A percentile compares a stretch with the other conserved stretches of the same genome.
Evolutionary conservation across 768 basidiomycete species (phyloP).

Genomic region (Rhodotorula taiwanensis): DNA sequence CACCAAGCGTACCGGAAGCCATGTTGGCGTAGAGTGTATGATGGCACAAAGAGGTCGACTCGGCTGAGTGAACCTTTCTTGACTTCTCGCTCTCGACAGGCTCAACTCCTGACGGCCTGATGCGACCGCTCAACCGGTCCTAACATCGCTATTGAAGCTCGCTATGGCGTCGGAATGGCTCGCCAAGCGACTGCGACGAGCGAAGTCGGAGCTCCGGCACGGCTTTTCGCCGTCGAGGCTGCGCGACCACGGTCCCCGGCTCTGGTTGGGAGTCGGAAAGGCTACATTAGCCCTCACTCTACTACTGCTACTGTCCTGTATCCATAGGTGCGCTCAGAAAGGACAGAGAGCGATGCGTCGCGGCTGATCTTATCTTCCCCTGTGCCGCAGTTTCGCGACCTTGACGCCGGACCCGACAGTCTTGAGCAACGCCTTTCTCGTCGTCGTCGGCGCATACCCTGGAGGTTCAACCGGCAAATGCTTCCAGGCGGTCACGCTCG

Average conservation of each 20-base stretch:
- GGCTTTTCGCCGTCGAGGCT: neutral
- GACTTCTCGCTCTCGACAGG: no score
- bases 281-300: conserved; percentile 17
- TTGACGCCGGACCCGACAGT: conserved; percentile 84
- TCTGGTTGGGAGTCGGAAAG: conserved; percentile 9
- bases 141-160: neutral
- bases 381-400: conserved; percentile 45
- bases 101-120: no score
- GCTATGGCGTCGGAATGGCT: neutral
- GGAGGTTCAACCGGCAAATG: conserved; percentile 52
- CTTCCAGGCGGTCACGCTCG: conserved; percentile 37
- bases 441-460: conserved; percentile 76
- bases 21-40: no score
- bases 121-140: no score
- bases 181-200: no score
- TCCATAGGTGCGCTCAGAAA: neutral
- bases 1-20: conserved; percentile 11
- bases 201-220: no score
- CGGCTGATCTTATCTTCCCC: no score
- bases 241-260: neutral
- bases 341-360: no score
- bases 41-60: no score
- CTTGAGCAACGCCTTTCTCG: conserved; percentile 81
- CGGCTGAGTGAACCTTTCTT: no score
- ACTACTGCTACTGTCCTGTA: conserved; percentile 10